Evolutionary conservation across 2,329 filamentous ascomycete species (phyloP).

Genomic region (Dryadomyces quercus-mongolicae): DNA sequence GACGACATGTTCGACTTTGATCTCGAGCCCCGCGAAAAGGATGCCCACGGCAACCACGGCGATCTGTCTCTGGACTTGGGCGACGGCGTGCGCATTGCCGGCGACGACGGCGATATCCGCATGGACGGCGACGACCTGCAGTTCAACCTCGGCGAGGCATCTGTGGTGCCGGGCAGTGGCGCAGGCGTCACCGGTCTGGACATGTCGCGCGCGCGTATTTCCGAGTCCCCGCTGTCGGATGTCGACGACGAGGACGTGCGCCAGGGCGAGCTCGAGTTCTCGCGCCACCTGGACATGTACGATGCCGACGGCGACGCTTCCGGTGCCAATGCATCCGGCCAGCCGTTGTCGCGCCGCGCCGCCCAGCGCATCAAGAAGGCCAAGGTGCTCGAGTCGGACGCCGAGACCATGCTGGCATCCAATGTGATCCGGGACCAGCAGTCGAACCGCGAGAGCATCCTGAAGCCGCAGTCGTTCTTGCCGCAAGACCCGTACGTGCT

Average conservation of each 20-base stretch:
- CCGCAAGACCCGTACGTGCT: slow-evolving; percentile 79
- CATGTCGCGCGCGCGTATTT: slow-evolving; percentile 47
- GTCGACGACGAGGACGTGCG: slow-evolving; percentile 51
- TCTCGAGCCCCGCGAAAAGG: slow-evolving; percentile 43
- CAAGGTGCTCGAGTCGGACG: slow-evolving; percentile 72
- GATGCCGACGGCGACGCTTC: slow-evolving; percentile 46
- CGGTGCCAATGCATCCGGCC: slow-evolving; percentile 20
- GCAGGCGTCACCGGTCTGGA: slow-evolving; percentile 30
- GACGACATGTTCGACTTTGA: slow-evolving; percentile 58
- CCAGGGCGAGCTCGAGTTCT: slow-evolving; percentile 47
- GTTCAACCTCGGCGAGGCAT: slow-evolving; percentile 48
- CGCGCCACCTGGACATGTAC: slow-evolving; percentile 43
- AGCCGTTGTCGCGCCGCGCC: slow-evolving; percentile 50
- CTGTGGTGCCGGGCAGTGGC: slow-evolving; percentile 37
- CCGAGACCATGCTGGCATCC: slow-evolving; percentile 64
- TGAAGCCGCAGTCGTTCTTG: slow-evolving; percentile 71
- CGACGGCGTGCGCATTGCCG: slow-evolving; percentile 45
- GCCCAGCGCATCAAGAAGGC: slow-evolving; percentile 64
- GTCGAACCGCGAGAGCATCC: slow-evolving; percentile 71
- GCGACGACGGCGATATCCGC: slow-evolving; percentile 50
- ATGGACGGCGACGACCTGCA: slow-evolving; percentile 55
- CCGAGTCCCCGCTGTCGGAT: slow-evolving; percentile 58
- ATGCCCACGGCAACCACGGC: slow-evolving; percentile 32
- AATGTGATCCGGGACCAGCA: slow-evolving; percentile 78
- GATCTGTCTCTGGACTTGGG: slow-evolving; percentile 44